Evolutionary conservation across 805 yeast genomes (phyloP).

Genomic region (Wickerhamiella azymoides): DNA sequence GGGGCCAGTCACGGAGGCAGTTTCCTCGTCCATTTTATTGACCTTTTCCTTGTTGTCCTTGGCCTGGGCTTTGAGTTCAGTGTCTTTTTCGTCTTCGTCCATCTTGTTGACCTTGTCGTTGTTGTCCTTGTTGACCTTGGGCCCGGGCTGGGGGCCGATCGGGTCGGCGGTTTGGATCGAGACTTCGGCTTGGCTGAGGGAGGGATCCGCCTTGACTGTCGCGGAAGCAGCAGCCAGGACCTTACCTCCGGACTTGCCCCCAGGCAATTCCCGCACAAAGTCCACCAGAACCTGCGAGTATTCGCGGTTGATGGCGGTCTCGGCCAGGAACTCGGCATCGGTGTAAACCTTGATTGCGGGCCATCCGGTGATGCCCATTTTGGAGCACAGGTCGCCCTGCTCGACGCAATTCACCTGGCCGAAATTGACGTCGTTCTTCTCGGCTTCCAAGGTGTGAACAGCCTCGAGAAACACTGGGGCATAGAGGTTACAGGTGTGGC

Average conservation of each 20-base stretch:
- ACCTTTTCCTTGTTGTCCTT: too few relatives aligned
- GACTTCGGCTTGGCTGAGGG: background rate
- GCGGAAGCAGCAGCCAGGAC: slow-evolving; percentile 3
- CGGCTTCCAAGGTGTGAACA: slow-evolving; percentile 32
- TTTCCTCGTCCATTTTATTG: too few relatives aligned
- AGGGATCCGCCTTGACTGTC: background rate
- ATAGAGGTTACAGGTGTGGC: slow-evolving; percentile 63
- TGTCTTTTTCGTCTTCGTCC: too few relatives aligned
- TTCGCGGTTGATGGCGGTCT: slow-evolving; percentile 12
- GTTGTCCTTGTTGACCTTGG: too few relatives aligned
- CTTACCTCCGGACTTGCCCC: slow-evolving; percentile 8
- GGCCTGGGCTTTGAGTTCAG: too few relatives aligned
- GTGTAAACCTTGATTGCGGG: slow-evolving; percentile 58
- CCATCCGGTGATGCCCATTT: slow-evolving; percentile 48
- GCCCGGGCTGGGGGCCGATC: background rate
- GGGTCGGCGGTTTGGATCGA: background rate
- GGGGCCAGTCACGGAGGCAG: background rate
- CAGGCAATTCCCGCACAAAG: slow-evolving; percentile 10
- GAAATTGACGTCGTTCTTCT: slow-evolving; percentile 37
- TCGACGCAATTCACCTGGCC: slow-evolving; percentile 74
- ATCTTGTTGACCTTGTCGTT: too few relatives aligned
- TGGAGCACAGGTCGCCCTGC: slow-evolving; percentile 70
- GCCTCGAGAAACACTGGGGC: slow-evolving; percentile 77
- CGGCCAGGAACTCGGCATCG: slow-evolving; percentile 22
- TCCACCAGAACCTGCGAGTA: slow-evolving; percentile 10